A percentile compares a stretch with the other conserved stretches of the same genome.
Evolutionary conservation across 768 basidiomycete genomes (phyloP).

Genomic region (Cystofilobasidium bisporidii): DNA sequence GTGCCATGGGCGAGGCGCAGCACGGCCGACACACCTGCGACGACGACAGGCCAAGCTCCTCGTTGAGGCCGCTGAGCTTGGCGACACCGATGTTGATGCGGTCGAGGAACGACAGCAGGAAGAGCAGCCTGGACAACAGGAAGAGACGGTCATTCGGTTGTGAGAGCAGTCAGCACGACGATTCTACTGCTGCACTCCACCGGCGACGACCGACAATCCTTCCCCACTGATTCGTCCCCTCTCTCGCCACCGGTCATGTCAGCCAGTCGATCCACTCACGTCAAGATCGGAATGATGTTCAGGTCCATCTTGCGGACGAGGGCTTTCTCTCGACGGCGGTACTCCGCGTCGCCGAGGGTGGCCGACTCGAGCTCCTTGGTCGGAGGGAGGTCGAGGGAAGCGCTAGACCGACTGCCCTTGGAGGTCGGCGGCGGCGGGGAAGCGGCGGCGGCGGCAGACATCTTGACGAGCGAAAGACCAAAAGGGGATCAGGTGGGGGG

Average conservation of each 20-base stretch:
- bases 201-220: background rate
- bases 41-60: slow-evolving; percentile 25
- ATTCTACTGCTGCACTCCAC: no score
- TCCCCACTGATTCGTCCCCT: no score
- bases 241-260: no score
- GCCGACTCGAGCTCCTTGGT: background rate
- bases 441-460: no score
- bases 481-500: no score
- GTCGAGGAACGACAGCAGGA: slow-evolving; percentile 39
- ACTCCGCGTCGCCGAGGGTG: slow-evolving; percentile 5
- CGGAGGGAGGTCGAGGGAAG: no score
- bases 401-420: no score
- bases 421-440: no score
- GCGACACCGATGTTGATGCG: slow-evolving; percentile 32
- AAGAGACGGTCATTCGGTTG: background rate
- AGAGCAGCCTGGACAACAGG: slow-evolving; percentile 37
- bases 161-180: background rate
- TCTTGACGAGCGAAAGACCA: no score
- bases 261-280: background rate
- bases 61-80: slow-evolving; percentile 25
- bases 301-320: slow-evolving; percentile 26
- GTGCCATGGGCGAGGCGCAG: no score
- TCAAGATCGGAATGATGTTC: slow-evolving; percentile 22
- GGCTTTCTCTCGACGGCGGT: slow-evolving; percentile 6
- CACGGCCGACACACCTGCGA: no score